Base-by-base conservation (phyloP, 2,329 filamentous ascomycete genomes). In the Helicocarpus griseus region DNA sequence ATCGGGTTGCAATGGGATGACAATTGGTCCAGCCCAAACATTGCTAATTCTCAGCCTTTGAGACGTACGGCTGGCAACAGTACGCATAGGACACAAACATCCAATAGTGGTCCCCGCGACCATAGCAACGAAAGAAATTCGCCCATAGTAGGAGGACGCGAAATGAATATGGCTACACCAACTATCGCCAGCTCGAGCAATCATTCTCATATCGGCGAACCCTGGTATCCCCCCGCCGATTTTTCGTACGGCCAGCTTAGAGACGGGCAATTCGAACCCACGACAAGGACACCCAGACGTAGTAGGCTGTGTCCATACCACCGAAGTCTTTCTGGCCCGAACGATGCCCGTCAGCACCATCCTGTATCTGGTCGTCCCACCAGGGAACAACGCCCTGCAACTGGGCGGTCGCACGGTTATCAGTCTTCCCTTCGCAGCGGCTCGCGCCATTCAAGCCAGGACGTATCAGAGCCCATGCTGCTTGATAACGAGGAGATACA, bases 381-480 rank as follows among this genome's bases (percentile, higher is more conserved):
- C 1, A 31, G 29, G 13, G 29, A 6, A 21, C 24, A 45, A 29
- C 28, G 11, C 7, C 26, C 13, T 21, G 19, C 7, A 9, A 31
- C 17, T 14, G 19, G 29, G 13, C 31, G n/a, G 9, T n/a, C 17
- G 0, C 28, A 11, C 6, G 14, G 36, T 17, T 36, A 35, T 24
- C n/a, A 28, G 29, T 26, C 29, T n/a, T 14, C 24, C 45, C 50
- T 14, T 52, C 62, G 14, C 57, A 54, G 29, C 61, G 56, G 21
- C 50, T 48, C 28, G 39, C 17, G 11, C 55, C 35, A 19, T 31
- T 29, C 50, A 36, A 56, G 51, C 31, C 58, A 59, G 36, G 44
- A 50, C 8, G 65, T 63, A 4, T 65, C 63, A 2, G 65, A 67
- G 45, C 59, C 65, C 11, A 71, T 69, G 64, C 60, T 67, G 26